A percentile compares a stretch with the other conserved stretches of the same genome.
Conservation (phyloP, 83 land plant genomes). For the Isoetes engelmannii region DNA sequence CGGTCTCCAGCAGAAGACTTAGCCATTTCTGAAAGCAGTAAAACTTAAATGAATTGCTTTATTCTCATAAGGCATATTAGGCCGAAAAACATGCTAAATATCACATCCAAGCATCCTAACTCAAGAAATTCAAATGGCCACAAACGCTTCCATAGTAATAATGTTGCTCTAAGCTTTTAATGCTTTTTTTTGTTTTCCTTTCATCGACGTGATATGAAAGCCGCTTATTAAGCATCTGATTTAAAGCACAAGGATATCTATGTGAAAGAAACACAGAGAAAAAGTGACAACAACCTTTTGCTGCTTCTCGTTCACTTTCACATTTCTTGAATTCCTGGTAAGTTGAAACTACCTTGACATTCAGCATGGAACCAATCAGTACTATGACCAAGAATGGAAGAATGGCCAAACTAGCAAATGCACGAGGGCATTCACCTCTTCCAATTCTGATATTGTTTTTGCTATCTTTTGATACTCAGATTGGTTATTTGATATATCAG, state of each 20-base stretch:
- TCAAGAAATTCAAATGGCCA: too few relatives aligned
- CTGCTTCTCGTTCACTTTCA: conserved; percentile 22
- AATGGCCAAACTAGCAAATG: not conserved
- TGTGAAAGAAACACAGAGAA: not conserved
- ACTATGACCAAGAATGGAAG: not conserved
- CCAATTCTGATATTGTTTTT: conserved; percentile 31
- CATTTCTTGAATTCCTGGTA: conserved; percentile 27
- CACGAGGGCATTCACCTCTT: conserved; percentile 22
- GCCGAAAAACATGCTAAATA: too few relatives aligned
- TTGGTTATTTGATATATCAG: conserved; percentile 35
- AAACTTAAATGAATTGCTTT: too few relatives aligned
- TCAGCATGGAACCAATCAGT: not conserved
- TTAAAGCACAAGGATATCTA: not conserved
- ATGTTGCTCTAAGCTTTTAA: not conserved
- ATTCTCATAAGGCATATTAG: too few relatives aligned
- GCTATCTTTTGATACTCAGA: conserved; percentile 35
- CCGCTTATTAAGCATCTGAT: not conserved
- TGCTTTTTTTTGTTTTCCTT: not conserved
- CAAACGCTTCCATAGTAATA: too few relatives aligned
- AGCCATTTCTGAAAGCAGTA: conserved; percentile 3
- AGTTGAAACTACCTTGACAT: conserved; percentile 22
- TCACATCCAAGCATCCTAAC: too few relatives aligned
- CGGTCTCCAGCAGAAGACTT: conserved; percentile 23
- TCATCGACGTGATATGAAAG: not conserved
- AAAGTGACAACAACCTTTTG: conserved; percentile 23